phyloP scores from a whole-genome alignment of 768 basidiomycete species.

The Chlorophyllum brunneum region DNA sequence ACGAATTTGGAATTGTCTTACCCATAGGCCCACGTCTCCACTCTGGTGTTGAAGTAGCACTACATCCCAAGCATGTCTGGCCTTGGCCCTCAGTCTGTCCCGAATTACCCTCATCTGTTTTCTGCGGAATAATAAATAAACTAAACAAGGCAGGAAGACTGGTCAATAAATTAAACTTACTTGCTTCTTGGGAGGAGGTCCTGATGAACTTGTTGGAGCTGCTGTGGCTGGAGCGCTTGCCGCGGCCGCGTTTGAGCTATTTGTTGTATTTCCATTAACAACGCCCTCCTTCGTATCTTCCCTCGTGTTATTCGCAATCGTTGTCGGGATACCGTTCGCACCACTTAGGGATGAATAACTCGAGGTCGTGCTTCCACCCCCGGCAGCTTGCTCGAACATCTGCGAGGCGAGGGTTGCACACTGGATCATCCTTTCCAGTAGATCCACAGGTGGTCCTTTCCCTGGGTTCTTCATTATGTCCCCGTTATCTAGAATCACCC shows the following conservation, averaged over 20 bases:
- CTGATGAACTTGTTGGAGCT: slow-evolving; percentile 11
- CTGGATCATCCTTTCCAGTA: slow-evolving; percentile 39
- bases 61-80: slow-evolving; percentile 79
- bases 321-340: slow-evolving; percentile 14
- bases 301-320: not conserved
- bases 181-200: slow-evolving; percentile 10
- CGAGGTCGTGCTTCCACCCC: slow-evolving; percentile 9
- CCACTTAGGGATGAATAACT: slow-evolving; percentile 11
- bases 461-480: slow-evolving; percentile 14
- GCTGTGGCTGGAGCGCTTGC: slow-evolving; percentile 12
- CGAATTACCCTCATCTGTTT: slow-evolving; percentile 8
- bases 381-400: slow-evolving; percentile 38
- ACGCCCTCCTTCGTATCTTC: slow-evolving; percentile 11
- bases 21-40: slow-evolving; percentile 84
- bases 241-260: slow-evolving; percentile 7
- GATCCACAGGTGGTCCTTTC: slow-evolving; percentile 24
- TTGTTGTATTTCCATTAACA: not conserved
- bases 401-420: slow-evolving; percentile 38
- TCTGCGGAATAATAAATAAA: not conserved
- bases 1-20: slow-evolving; percentile 28
- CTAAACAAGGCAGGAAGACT: not conserved
- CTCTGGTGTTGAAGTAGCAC: slow-evolving; percentile 82
- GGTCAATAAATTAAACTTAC: not conserved
- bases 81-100: slow-evolving; percentile 29
- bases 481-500: slow-evolving; percentile 26